Evolutionary conservation across 257 asterid species (phyloP).

Genomic region (Solanum pennellii): DNA sequence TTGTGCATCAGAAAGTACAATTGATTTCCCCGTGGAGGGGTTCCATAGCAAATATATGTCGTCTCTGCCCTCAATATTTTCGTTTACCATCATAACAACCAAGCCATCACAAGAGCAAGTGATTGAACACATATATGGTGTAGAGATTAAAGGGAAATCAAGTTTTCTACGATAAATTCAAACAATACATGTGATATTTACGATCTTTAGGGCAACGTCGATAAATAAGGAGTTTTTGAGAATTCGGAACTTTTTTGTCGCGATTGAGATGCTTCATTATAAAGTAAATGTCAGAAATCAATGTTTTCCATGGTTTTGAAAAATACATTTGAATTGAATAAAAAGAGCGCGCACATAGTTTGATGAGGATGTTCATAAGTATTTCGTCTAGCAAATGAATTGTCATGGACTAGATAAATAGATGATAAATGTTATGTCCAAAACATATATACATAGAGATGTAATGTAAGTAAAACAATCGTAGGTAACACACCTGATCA

Average conservation of each 20-base stretch:
- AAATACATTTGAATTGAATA: neutral
- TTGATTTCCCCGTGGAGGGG: neutral
- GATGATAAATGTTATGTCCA: neutral
- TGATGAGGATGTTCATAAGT: neutral
- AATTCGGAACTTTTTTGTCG: neutral
- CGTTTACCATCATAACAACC: neutral
- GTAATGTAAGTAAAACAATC: neutral
- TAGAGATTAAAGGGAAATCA: neutral
- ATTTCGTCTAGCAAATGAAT: neutral
- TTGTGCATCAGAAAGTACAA: neutral
- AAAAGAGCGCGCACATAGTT: neutral
- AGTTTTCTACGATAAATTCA: neutral
- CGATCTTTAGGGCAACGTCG: neutral
- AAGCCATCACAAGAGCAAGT: neutral
- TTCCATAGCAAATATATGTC: neutral
- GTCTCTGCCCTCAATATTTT: neutral
- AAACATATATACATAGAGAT: neutral
- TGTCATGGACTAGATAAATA: neutral
- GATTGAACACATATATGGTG: neutral
- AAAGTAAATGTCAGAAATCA: neutral
- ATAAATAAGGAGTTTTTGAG: too few relatives aligned
- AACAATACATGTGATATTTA: neutral
- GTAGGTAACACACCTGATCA: neutral
- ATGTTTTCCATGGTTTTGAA: neutral
- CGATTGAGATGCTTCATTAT: neutral